A percentile compares a stretch with the other conserved stretches of the same genome.
Evolutionary conservation across 1,284 basidiomycete species (phyloP).

Genomic region (Pseudozyma thailandica): DNA sequence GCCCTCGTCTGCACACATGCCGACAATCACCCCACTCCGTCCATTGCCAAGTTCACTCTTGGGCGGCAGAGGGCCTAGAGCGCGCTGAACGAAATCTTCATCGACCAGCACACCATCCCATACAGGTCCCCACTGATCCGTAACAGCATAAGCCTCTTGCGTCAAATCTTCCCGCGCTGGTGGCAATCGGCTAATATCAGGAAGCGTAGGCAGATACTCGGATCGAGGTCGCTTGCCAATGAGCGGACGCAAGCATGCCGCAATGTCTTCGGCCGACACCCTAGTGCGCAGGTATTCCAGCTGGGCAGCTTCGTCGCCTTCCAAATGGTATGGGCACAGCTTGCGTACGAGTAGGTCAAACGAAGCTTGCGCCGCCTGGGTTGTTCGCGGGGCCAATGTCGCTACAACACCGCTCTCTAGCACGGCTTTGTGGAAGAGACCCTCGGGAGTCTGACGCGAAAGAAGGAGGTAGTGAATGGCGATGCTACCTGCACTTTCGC

Average conservation of each 20-base stretch:
- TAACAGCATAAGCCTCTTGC: constrained; percentile 9
- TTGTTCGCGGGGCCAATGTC: constrained; percentile 40
- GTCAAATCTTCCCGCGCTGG: constrained; percentile 21
- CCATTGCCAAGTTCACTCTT: constrained; percentile 36
- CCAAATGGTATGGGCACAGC: constrained; percentile 23
- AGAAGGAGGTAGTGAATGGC: constrained; percentile 49
- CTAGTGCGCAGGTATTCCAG: constrained; percentile 32
- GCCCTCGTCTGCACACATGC: constrained; percentile 50
- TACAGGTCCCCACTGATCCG: constrained; percentile 45
- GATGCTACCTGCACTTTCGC: constrained; percentile 58
- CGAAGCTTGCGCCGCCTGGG: constrained; percentile 40
- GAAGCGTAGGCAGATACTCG: constrained; percentile 25
- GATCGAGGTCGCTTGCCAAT: constrained; percentile 40
- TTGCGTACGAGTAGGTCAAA: constrained; percentile 31
- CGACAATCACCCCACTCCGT: constrained; percentile 34
- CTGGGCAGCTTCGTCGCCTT: constrained; percentile 28
- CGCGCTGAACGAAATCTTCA: constrained; percentile 18
- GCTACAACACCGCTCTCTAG: constrained; percentile 43
- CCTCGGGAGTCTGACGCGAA: constrained; percentile 18
- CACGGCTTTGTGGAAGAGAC: constrained; percentile 46
- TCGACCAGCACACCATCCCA: constrained; percentile 52
- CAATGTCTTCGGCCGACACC: constrained; percentile 36
- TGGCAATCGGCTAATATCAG: constrained; percentile 10
- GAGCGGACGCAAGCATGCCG: constrained; percentile 17
- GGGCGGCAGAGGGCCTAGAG: constrained; percentile 16